These are phyloP conservation scores for Arabidopsis lyrata DNA, from an alignment of 441 rosid species.

Conservation along the genomic window DNA sequence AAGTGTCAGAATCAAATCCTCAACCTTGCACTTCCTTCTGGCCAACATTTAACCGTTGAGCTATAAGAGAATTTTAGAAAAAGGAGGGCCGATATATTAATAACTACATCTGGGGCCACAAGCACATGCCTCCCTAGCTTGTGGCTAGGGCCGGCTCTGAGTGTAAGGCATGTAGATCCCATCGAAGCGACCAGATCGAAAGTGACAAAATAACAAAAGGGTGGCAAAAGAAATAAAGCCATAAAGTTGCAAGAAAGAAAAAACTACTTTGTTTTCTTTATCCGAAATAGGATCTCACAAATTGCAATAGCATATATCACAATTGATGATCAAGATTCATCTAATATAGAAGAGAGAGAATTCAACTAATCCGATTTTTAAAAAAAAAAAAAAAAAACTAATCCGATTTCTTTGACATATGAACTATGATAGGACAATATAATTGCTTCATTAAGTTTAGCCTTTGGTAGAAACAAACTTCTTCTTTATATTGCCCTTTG, in stretches of 20 bases:
- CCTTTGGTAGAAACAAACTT: background rate
- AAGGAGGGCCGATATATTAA: no score
- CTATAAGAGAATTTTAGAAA: no score
- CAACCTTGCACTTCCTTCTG: no score
- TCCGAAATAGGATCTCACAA: slow-evolving; percentile 40
- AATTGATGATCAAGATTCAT: slow-evolving; percentile 35
- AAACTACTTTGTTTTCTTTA: slow-evolving; percentile 30
- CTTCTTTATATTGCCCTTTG: background rate
- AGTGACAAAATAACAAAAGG: slow-evolving; percentile 44
- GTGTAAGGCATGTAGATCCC: slow-evolving; percentile 46
- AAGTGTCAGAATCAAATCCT: no score
- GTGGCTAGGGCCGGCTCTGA: no score
- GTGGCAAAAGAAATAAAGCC: slow-evolving; percentile 40
- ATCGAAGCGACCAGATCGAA: slow-evolving; percentile 45
- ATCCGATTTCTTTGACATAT: slow-evolving; percentile 8
- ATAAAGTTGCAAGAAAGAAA: slow-evolving; percentile 36
- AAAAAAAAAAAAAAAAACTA: no score
- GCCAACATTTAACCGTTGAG: no score
- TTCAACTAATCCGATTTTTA: background rate
- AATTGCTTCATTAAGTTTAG: background rate
- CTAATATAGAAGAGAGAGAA: background rate
- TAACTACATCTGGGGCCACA: no score
- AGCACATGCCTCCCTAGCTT: no score
- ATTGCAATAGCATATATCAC: slow-evolving; percentile 29
- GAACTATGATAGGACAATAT: background rate